Evolutionary conservation across 2,329 filamentous ascomycete species (phyloP), one percentile per base, ranked within the genome.

Genomic region (Scedosporium boydii): DNA sequence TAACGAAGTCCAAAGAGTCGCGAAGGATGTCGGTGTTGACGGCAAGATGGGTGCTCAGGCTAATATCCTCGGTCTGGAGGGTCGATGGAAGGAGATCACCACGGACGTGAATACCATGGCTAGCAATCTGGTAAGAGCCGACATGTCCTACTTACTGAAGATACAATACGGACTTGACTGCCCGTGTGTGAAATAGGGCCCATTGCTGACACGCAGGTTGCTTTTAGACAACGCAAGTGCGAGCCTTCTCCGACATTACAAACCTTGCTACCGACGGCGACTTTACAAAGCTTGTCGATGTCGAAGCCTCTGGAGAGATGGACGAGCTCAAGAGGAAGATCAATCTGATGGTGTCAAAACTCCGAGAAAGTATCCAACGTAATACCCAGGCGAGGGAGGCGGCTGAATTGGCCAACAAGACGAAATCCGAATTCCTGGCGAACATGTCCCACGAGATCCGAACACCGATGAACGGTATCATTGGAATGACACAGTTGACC

Each of bases 381-480:
- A 99, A 98, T 73, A 97, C 93, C 3, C 91, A 93, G 67, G 95
- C 95, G 63, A 89, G 95, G 75, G 93, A 98, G 75, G 93, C 93
- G 57, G 95, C 95, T 70, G 95, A 99, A 74, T 80, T 97, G 72
- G 95, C 95, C 66, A 98, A 97, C 80, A 93, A 96, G 77, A 98
- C 93, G 51, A 99, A 99, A 73, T 97, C 93, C 9, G 95, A 98
- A 72, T 99, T 99, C 79, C 79, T 99, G 64, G 95, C 95, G 64
- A 99, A 99, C 74, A 98, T 98, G 93, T 96, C 91, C 56, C 93
- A 98, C 82, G 93, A 98, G 76, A 98, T 98, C 69, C 86, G 93
- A 72, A 99, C 95, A 42, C 95, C 92, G 1, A 96, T 96, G 84
- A 96, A 97, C 78, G 93, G 93, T 69, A 97, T 97, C 72, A 96